These are phyloP conservation scores for Trametes coccinea DNA, from an alignment of 768 basidiomycete species.

Conservation along the genomic window DNA sequence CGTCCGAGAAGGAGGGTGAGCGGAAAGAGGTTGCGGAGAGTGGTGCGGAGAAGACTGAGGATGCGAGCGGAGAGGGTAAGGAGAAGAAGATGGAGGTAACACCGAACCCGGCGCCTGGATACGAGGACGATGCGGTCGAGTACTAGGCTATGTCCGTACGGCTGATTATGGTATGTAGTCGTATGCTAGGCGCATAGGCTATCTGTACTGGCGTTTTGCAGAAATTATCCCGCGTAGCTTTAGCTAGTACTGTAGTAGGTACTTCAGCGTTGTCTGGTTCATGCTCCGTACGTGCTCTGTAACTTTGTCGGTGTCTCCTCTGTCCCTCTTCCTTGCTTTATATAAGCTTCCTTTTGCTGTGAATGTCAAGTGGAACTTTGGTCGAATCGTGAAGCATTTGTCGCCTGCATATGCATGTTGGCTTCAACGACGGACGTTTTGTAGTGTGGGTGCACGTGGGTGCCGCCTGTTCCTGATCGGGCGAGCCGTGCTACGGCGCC, in stretches of 20 bases:
- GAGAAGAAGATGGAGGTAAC: slow-evolving; percentile 43
- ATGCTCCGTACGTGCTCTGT: no score
- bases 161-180: background rate
- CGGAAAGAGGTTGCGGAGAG: slow-evolving; percentile 21
- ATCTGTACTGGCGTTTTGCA: no score
- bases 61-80: slow-evolving; percentile 47
- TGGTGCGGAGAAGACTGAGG: slow-evolving; percentile 37
- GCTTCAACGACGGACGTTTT: no score
- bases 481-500: background rate
- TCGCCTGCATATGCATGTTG: no score
- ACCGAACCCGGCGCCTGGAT: slow-evolving; percentile 54
- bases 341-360: no score
- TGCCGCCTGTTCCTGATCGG: slow-evolving; percentile 8
- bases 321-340: no score
- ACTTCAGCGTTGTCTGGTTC: no score
- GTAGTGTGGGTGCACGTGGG: background rate
- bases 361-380: no score
- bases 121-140: slow-evolving; percentile 82
- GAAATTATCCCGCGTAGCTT: no score
- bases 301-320: no score
- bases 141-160: slow-evolving; percentile 42
- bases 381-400: no score
- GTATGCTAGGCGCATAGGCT: background rate
- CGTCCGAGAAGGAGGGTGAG: slow-evolving; percentile 8
- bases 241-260: no score